Conservation (phyloP, 2,329 filamentous ascomycete genomes). For the Thermothelomyces thermophilus region DNA sequence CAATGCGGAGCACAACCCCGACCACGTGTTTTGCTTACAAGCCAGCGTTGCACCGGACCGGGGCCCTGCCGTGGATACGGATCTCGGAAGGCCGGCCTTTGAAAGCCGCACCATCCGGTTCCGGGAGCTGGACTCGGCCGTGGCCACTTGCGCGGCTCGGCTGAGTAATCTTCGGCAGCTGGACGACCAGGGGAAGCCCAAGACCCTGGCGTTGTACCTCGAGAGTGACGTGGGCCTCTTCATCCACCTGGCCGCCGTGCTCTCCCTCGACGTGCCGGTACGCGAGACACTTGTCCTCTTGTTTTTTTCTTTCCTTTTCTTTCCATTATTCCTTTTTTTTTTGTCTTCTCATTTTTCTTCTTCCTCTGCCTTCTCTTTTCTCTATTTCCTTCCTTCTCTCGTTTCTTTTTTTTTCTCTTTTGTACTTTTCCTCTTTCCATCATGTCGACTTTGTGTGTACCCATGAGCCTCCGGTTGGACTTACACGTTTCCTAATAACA, state of each 20-base stretch:
- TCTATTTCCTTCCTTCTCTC: background rate
- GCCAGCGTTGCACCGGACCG: background rate
- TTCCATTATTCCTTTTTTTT: no score
- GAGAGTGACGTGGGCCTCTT: background rate
- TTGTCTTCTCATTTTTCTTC: no score
- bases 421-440: no score
- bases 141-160: background rate
- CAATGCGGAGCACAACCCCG: background rate
- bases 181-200: background rate
- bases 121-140: background rate
- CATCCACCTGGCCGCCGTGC: background rate
- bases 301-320: no score
- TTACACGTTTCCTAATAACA: no score
- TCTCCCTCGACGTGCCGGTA: background rate
- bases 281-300: background rate
- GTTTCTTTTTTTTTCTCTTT: no score
- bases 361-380: background rate
- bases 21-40: background rate
- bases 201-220: background rate
- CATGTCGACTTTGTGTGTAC: no score
- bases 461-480: no score
- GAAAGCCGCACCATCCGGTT: background rate
- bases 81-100: background rate
- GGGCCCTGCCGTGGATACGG: background rate
- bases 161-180: background rate